Percentiles rank a stretch among this genome's conserved stretches.
These are phyloP conservation scores for Tanacetum coccineum DNA, from an alignment of 129 eudicot species.

Conservation along the genomic window DNA sequence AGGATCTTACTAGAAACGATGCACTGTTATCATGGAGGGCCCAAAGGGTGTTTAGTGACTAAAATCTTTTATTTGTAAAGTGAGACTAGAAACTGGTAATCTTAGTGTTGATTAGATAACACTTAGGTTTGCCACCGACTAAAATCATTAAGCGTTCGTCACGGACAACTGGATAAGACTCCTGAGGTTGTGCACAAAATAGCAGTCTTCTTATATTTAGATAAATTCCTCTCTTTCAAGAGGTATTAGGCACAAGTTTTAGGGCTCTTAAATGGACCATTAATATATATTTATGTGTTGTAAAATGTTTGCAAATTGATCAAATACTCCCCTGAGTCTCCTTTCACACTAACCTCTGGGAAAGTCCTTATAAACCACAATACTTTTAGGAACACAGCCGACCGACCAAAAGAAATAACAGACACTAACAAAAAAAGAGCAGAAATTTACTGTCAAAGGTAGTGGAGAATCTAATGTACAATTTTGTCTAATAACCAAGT, in stretches of 20 bases:
- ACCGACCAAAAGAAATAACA: too few relatives aligned
- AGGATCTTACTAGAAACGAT: neutral
- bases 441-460: too few relatives aligned
- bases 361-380: too few relatives aligned
- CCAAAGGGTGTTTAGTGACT: slow-evolving; percentile 4
- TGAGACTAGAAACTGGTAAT: too few relatives aligned
- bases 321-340: too few relatives aligned
- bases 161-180: neutral
- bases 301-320: too few relatives aligned
- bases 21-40: neutral
- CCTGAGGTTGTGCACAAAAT: neutral
- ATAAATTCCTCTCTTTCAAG: slow-evolving; percentile 6
- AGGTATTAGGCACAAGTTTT: slow-evolving; percentile 8
- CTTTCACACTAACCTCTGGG: too few relatives aligned
- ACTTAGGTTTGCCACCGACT: neutral
- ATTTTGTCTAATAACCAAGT: too few relatives aligned
- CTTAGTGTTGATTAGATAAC: neutral
- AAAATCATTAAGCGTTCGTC: neutral
- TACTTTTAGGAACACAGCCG: too few relatives aligned
- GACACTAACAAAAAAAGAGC: too few relatives aligned
- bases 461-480: too few relatives aligned
- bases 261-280: slow-evolving; percentile 16
- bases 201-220: neutral
- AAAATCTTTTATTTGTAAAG: too few relatives aligned
- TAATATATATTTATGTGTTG: neutral